These are phyloP conservation scores for Trichoderma reesei DNA, from an alignment of 495 filamentous ascomycete species.

Conservation along the genomic window DNA sequence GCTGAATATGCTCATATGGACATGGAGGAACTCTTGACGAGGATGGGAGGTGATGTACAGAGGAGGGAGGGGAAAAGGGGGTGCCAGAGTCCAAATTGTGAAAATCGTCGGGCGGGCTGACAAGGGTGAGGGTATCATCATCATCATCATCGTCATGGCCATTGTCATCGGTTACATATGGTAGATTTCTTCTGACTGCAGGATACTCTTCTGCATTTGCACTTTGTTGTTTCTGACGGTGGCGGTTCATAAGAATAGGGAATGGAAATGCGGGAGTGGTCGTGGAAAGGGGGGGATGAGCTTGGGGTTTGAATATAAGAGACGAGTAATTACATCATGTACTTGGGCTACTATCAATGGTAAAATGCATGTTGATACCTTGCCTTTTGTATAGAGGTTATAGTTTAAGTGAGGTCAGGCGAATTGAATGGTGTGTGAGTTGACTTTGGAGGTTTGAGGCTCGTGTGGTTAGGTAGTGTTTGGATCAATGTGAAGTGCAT, in stretches of 20 bases:
- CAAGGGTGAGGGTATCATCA: neutral
- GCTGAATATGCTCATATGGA: neutral
- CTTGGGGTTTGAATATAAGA: neutral
- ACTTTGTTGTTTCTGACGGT: neutral
- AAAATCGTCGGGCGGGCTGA: neutral
- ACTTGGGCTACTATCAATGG: neutral
- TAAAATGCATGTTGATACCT: no score
- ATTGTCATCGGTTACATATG: slow-evolving; percentile 4
- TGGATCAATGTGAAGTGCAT: no score
- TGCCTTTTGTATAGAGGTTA: no score
- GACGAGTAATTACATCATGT: neutral
- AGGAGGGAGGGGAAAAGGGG: neutral
- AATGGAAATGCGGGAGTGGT: neutral
- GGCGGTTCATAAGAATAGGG: no score
- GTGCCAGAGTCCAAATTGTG: neutral
- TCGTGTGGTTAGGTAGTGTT: no score
- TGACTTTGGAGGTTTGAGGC: no score
- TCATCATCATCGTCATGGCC: neutral
- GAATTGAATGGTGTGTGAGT: no score
- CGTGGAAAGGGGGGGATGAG: neutral
- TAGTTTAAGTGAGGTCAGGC: no score
- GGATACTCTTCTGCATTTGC: neutral
- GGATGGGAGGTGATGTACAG: neutral
- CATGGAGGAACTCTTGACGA: neutral
- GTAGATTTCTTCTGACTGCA: neutral